A percentile compares a stretch with the other conserved stretches of the same genome.
phyloP scores from a whole-genome alignment of 441 rosid genomes.

The Kokia cookei region DNA sequence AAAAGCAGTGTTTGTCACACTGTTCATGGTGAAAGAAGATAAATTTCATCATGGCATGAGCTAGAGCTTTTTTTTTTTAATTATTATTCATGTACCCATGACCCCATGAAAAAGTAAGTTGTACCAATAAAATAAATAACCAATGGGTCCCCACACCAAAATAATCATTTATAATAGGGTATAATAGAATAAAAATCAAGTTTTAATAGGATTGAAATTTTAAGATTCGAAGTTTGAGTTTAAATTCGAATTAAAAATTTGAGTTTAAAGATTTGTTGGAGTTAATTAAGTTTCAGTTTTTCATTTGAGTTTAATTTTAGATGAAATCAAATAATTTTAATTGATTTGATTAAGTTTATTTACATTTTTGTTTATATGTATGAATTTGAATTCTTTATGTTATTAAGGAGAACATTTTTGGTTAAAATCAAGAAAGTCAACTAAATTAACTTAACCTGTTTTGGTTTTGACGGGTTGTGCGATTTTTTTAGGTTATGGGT shows the following conservation, averaged over 20 bases:
- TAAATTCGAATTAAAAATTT: background rate
- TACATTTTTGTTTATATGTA: too few relatives aligned
- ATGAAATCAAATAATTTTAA: too few relatives aligned
- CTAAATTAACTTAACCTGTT: too few relatives aligned
- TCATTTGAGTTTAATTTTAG: background rate
- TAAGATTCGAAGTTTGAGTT: accelerated
- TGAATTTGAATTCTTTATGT: too few relatives aligned
- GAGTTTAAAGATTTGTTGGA: background rate
- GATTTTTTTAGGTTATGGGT: too few relatives aligned
- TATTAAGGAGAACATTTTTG: too few relatives aligned
- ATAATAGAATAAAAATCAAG: background rate
- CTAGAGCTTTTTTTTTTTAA: background rate
- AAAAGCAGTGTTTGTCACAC: conserved; percentile 19
- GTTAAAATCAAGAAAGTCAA: too few relatives aligned
- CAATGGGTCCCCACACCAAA: background rate
- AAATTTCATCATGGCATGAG: conserved; percentile 15
- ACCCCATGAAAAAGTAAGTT: conserved; percentile 14
- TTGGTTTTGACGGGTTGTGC: too few relatives aligned
- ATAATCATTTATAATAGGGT: background rate
- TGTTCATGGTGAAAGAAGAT: conserved; percentile 23
- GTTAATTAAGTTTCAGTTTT: background rate
- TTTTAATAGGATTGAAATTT: too few relatives aligned
- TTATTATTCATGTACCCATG: background rate
- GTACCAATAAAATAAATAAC: conserved; percentile 3
- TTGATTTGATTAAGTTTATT: too few relatives aligned